Base-by-base conservation (phyloP, 2,329 filamentous ascomycete genomes). In the Catunica adiposa region DNA sequence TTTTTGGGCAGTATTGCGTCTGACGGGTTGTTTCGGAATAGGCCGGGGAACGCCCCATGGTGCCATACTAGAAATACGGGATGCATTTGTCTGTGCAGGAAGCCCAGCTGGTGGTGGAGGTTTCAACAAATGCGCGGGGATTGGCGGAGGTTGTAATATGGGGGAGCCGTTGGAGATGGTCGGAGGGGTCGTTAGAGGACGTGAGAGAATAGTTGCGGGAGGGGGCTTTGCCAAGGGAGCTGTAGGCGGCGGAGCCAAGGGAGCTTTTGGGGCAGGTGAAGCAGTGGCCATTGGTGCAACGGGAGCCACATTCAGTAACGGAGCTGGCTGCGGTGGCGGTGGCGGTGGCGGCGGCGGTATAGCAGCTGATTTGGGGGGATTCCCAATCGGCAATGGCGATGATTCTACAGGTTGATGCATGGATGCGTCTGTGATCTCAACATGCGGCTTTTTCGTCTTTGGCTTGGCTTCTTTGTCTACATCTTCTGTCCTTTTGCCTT, bases 81-180 rank as follows among this genome's bases (percentile, higher is more conserved):
- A n/a, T 2, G 22, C 23, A 17, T 26, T n/a, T n/a, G 23, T 14
- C 14, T 25, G 14, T 17, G 47, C 22, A 23, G 56, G 53, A 15
- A 58, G 56, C 25, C 53, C 47, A 37, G 56, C 52, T n/a, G 56
- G 56, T n/a, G 48, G 37, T 8, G 56, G 56, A 4, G 56, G 56
- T 15, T 50, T 51, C 15, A 58, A 44, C 8, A 54, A n/a, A 29
- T 57, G 55, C 17, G 55, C 17, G 8, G 56, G 56, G 22, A 58
- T 47, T 8, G 52, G 40, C 3, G 53, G 56, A 15, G 53, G 56
- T 34, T 55, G 56, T 11, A 55, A 31, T 9, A 58, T 48, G 17
- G 52, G 37, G 14, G 46, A 17, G 9, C 44, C 46, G 51, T 48
- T 38, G 20, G 38, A 44, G 8, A 25, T 44, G 9, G 47, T 29